Percentiles rank a stretch among this genome's conserved stretches.
These are phyloP conservation scores for Handroanthus guayacan DNA, from an alignment of 257 asterid species.

Conservation along the genomic window DNA sequence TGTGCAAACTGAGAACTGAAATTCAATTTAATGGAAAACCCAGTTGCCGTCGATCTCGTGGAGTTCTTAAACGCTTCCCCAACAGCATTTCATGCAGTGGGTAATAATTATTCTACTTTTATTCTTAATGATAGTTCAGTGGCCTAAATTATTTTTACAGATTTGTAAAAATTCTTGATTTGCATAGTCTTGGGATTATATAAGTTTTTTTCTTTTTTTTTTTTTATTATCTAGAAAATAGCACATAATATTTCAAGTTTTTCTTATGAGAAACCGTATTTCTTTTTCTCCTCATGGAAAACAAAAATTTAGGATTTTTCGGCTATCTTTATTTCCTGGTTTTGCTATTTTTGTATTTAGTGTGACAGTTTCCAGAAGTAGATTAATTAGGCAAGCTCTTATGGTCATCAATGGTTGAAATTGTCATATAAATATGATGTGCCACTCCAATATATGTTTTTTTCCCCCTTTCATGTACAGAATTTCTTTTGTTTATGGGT, in stretches of 20 bases:
- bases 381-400: constrained; percentile 2
- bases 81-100: constrained; percentile 96
- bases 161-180: constrained; percentile 19
- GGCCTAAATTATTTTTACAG: neutral
- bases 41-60: constrained; percentile 73
- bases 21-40: constrained; percentile 50
- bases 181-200: constrained; percentile 18
- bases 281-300: neutral
- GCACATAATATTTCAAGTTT: neutral
- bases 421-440: neutral
- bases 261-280: neutral
- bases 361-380: neutral
- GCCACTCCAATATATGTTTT: neutral
- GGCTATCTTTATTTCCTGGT: constrained; percentile 6
- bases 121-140: neutral
- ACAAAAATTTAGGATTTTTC: neutral
- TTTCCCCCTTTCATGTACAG: neutral
- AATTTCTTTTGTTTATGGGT: neutral
- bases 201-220: neutral
- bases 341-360: neutral
- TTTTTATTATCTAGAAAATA: neutral
- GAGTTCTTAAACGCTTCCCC: constrained; percentile 94
- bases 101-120: constrained; percentile 43
- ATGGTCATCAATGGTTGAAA: neutral
- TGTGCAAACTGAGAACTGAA: neutral